Conservation (phyloP, 116 monocot species). For the Iris pallida region DNA sequence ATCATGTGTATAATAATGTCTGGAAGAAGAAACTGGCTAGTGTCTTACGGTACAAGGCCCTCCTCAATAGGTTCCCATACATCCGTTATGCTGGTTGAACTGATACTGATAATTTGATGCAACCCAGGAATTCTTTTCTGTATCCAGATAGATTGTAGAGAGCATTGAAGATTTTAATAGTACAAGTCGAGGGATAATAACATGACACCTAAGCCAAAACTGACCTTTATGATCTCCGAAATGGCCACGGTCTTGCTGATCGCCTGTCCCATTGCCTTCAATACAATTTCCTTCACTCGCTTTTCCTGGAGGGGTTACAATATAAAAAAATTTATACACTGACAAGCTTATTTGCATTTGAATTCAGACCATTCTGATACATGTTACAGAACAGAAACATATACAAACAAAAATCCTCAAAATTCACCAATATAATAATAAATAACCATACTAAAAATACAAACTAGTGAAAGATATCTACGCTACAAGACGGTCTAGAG, state of each 20-base stretch:
- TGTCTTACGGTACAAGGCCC: slow-evolving; percentile 88
- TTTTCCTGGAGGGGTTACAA: slow-evolving; percentile 47
- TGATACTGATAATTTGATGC: slow-evolving; percentile 81
- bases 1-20: background rate
- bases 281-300: slow-evolving; percentile 63
- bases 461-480: too few species aligned
- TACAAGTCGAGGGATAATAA: background rate
- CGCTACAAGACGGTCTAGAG: too few species aligned
- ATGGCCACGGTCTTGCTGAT: slow-evolving; percentile 91
- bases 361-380: too few species aligned
- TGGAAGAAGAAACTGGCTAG: background rate
- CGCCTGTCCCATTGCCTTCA: slow-evolving; percentile 97
- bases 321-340: too few species aligned
- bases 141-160: slow-evolving; percentile 12
- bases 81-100: slow-evolving; percentile 93
- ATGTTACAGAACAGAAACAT: too few species aligned
- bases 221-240: slow-evolving; percentile 71
- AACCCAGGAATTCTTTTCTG: slow-evolving; percentile 77
- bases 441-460: too few species aligned
- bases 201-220: background rate
- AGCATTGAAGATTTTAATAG: background rate
- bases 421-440: too few species aligned
- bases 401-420: too few species aligned
- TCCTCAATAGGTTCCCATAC: slow-evolving; percentile 99
- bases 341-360: too few species aligned